Percentiles rank a stretch among this genome's conserved stretches.
Evolutionary conservation across 495 filamentous ascomycete species (phyloP).

Genomic region (Hypoxylon trugodes): DNA sequence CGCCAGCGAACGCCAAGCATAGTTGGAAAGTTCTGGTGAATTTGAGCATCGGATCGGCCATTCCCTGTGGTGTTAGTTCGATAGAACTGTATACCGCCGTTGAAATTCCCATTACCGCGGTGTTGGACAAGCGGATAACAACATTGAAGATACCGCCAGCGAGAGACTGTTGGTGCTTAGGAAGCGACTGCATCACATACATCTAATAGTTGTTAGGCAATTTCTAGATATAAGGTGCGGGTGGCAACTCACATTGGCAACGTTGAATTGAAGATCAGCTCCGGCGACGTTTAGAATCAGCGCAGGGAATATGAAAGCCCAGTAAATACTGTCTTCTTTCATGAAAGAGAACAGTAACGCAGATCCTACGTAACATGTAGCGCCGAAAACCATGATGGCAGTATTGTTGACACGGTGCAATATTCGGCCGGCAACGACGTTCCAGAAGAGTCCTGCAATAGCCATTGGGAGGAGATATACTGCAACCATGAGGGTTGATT

Average conservation of each 20-base stretch:
- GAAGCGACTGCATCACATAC: conserved; percentile 63
- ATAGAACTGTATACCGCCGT: conserved; percentile 59
- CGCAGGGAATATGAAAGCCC: conserved; percentile 66
- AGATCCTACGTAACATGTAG: conserved; percentile 51
- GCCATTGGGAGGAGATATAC: conserved; percentile 65
- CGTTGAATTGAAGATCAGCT: conserved; percentile 69
- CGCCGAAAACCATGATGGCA: conserved; percentile 58
- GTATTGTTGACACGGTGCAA: conserved; percentile 60
- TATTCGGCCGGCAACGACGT: conserved; percentile 58
- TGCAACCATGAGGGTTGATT: conserved; percentile 61
- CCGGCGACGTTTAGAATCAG: conserved; percentile 63
- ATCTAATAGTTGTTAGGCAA: conserved; percentile 49
- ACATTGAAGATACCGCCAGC: conserved; percentile 69
- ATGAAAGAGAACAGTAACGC: conserved; percentile 55
- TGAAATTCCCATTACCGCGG: conserved; percentile 61
- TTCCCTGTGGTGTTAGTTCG: conserved; percentile 39
- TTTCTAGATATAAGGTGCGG: background rate
- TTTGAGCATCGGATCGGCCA: conserved; percentile 49
- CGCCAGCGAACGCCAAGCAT: conserved; percentile 63
- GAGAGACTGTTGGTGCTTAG: conserved; percentile 63
- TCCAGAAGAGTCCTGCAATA: conserved; percentile 59
- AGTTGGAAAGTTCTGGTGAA: conserved; percentile 62
- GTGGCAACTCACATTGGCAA: conserved; percentile 60
- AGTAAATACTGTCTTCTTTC: conserved; percentile 56
- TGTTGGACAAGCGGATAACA: conserved; percentile 59